Evolutionary conservation across 371 early-diverging fungal species (phyloP), one percentile per base, ranked within the genome.

Genomic region (Umbelopsis sp.): DNA sequence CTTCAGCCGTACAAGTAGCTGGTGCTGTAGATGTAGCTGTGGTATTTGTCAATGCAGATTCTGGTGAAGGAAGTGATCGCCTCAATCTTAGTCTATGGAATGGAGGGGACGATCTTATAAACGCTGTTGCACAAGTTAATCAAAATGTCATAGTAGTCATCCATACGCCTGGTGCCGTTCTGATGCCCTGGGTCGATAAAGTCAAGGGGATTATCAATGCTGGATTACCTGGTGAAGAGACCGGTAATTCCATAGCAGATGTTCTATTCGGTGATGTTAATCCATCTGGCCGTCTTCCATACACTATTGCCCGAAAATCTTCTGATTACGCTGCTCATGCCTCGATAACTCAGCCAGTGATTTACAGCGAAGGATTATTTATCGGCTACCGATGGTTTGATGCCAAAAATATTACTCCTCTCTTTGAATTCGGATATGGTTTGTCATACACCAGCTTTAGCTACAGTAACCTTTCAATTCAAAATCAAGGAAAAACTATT

Each of bases 381-480:
- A 72, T 87, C 46, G 91, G 86, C 22, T 89, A 91, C 71, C 77
- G 86, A 22, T 83, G 79, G 75, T 80, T 79, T 70, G 86, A 89
- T 50, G 69, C 72, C 35, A 48, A 78, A 20, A 70, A 72, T 50
- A 85, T 88, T 70, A 68, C 69, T 10, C 89, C 90, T 25, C 66
- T 84, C 6, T 87, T 78, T 65, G 75, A 74, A n/a, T 91, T 91
- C 65, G 91, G 89, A 7, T 79, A 80, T 70, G 91, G 91, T 22
- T 69, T 91, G 9, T 86, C 88, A 0, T 91, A 89, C 76, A 87
- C 91, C n/a, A 73, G 53, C 11, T 91, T 89, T 68, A 70, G 68
- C 20, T 88, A 87, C 68, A 69, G 69, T 1, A 44, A 78, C 20
- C 46, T 82, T 5, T 65, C 68, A 45, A 66, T 76, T n/a, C 65